These are phyloP conservation scores for Candida insectorum DNA, from an alignment of 805 yeast species.

Conservation along the genomic window DNA sequence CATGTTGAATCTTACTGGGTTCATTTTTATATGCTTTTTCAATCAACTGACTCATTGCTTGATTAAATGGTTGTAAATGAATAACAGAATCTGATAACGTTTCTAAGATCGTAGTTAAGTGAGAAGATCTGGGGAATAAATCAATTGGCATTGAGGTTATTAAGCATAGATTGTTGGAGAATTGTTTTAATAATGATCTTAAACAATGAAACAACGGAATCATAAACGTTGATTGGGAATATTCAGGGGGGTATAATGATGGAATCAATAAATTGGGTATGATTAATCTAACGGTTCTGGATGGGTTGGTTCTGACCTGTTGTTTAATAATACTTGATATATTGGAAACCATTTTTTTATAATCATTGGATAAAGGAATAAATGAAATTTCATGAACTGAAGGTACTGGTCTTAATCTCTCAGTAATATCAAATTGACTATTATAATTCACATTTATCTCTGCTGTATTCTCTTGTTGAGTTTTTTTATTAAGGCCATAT, in stretches of 20 bases:
- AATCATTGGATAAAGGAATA: slow-evolving; percentile 37
- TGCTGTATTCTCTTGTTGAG: slow-evolving; percentile 16
- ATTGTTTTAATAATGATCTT: slow-evolving; percentile 48
- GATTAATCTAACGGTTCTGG: slow-evolving; percentile 58
- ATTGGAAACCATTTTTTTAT: slow-evolving; percentile 28
- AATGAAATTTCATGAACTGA: slow-evolving; percentile 56
- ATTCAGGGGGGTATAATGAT: slow-evolving; percentile 56
- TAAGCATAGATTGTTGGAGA: slow-evolving; percentile 45
- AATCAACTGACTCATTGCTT: slow-evolving; percentile 60
- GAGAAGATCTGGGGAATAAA: slow-evolving; percentile 54
- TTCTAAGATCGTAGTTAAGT: slow-evolving; percentile 51
- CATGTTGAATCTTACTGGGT: slow-evolving; percentile 79
- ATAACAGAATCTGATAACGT: slow-evolving; percentile 62
- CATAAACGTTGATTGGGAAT: slow-evolving; percentile 44
- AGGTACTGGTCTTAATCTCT: slow-evolving; percentile 65
- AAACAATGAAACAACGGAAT: slow-evolving; percentile 62
- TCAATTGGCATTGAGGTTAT: slow-evolving; percentile 60
- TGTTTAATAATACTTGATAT: slow-evolving; percentile 36
- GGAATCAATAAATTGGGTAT: slow-evolving; percentile 83
- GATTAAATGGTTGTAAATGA: slow-evolving; percentile 78
- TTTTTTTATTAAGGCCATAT: slow-evolving; percentile 51
- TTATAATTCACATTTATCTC: slow-evolving; percentile 49
- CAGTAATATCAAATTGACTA: slow-evolving; percentile 74
- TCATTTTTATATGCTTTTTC: slow-evolving; percentile 69
- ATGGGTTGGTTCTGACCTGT: slow-evolving; percentile 37